A percentile compares a stretch with the other conserved stretches of the same genome.
phyloP scores from a whole-genome alignment of 1,284 basidiomycete genomes.

The Melampsora americana region DNA sequence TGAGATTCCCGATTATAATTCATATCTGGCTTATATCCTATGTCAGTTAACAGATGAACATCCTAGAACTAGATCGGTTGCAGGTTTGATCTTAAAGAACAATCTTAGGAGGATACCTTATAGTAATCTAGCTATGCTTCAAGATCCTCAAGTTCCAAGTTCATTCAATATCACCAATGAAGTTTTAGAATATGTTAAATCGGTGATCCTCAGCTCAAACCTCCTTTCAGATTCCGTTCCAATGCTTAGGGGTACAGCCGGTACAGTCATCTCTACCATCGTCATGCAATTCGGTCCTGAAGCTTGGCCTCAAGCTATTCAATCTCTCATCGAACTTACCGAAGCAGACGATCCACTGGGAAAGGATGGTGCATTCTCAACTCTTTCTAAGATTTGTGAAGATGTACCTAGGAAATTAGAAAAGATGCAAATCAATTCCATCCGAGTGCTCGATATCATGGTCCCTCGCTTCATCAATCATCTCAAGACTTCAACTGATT shows the following conservation, averaged over 20 bases:
- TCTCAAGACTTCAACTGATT: conserved; percentile 69
- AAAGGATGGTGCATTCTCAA: conserved; percentile 84
- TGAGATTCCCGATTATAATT: conserved; percentile 86
- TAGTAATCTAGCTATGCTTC: conserved; percentile 55
- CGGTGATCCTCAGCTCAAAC: conserved; percentile 68
- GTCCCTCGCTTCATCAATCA: conserved; percentile 88
- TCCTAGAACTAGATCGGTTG: conserved; percentile 86
- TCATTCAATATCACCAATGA: conserved; percentile 60
- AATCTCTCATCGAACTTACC: conserved; percentile 72
- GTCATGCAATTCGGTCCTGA: conserved; percentile 69
- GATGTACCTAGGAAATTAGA: conserved; percentile 95
- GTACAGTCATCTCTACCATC: conserved; percentile 82
- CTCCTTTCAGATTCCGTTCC: conserved; percentile 69
- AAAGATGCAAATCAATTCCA: conserved; percentile 75
- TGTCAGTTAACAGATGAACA: conserved; percentile 76
- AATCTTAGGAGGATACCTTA: conserved; percentile 58
- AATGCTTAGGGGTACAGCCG: conserved; percentile 85
- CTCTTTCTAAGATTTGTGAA: conserved; percentile 91
- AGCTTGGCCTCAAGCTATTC: conserved; percentile 88
- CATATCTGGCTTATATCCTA: conserved; percentile 92
- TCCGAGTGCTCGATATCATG: conserved; percentile 84
- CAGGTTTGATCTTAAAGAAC: conserved; percentile 96
- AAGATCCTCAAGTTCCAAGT: background rate
- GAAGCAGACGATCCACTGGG: conserved; percentile 63
- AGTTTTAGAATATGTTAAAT: conserved; percentile 75